Evolutionary conservation across 129 eudicot genomes (phyloP).

Genomic region (Sambucus nigra): DNA sequence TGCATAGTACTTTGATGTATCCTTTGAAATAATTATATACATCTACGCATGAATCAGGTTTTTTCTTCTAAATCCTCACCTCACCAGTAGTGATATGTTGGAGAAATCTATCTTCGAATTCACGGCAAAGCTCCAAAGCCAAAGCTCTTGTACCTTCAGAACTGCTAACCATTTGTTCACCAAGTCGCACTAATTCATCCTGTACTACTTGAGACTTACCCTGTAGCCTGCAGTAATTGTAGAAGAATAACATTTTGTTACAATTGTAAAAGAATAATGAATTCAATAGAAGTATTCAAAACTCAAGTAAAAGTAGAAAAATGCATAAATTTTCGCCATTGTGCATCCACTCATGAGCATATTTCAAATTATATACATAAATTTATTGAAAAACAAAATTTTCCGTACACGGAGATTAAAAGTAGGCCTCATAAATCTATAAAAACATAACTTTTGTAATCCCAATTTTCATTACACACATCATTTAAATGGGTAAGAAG

Average conservation of each 20-base stretch:
- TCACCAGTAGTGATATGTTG: constrained; percentile 94
- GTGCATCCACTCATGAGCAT: background rate
- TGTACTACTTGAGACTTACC: constrained; percentile 90
- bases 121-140: constrained; percentile 99
- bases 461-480: no score
- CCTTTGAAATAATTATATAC: constrained; percentile 1
- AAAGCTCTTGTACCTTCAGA: constrained; percentile 93
- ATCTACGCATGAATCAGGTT: constrained; percentile 2
- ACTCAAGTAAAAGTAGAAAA: background rate
- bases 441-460: no score
- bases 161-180: constrained; percentile 90
- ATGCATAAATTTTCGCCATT: background rate
- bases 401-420: background rate
- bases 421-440: no score
- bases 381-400: background rate
- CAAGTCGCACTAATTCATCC: constrained; percentile 92
- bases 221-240: constrained; percentile 62
- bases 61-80: constrained; percentile 36
- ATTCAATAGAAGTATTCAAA: background rate
- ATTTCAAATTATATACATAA: background rate
- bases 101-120: constrained; percentile 96
- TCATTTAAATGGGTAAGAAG: no score
- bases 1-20: background rate
- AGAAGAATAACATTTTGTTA: constrained; percentile 8
- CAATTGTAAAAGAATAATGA: constrained; percentile 3